Base-by-base conservation (phyloP, 202 grass and related monocot species). In the Cymbopogon flexuosus region DNA sequence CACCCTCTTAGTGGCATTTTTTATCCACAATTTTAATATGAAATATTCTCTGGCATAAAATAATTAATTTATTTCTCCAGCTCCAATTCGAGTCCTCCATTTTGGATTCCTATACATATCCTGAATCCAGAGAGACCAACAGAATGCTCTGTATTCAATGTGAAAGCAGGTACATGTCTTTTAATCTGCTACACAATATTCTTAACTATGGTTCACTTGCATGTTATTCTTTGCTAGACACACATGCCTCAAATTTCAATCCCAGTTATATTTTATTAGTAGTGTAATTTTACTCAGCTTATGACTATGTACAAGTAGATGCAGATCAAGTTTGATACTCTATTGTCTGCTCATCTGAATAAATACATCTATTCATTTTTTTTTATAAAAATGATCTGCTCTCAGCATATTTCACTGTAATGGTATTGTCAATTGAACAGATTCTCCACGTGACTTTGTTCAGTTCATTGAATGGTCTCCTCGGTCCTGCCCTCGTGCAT, bases 401-500 rank as follows among this genome's bases (percentile, higher is more conserved):
- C 62, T 39, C 70, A 78, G 63, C 49, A 65, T 83, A 10, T 58
- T 78, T 87, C 61, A 68, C 19, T 67, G 31, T 74, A 68, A 56
- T 78, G 81, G 46, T 42, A 75, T 83, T 81, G 43, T 81, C 68
- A 73, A 70, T 93, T 87, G 79, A 78, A 84, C 92, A 99, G 96
- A 99, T 91, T 99, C 96, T 88, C 96, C 96, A 40, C 85, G 96
- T 21, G 96, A 99, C 81, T 99, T 91, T 90, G 96, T 99, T 68
- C 96, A 95, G 75, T 95, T 95, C 86, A 93, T 95, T 83, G 96
- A 99, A 84, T 99, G 96, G 96, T 95, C 96, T 75, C 96, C 96
- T 85, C 77, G 84, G 27, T 93, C 92, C 59, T 99, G 90, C 60
- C 90, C 88, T 87, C 90, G 90, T 83, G 90, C 92, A 84, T 76